These are phyloP conservation scores for Zasmidium angulare DNA, from an alignment of 2,329 filamentous ascomycete species.

Conservation along the genomic window DNA sequence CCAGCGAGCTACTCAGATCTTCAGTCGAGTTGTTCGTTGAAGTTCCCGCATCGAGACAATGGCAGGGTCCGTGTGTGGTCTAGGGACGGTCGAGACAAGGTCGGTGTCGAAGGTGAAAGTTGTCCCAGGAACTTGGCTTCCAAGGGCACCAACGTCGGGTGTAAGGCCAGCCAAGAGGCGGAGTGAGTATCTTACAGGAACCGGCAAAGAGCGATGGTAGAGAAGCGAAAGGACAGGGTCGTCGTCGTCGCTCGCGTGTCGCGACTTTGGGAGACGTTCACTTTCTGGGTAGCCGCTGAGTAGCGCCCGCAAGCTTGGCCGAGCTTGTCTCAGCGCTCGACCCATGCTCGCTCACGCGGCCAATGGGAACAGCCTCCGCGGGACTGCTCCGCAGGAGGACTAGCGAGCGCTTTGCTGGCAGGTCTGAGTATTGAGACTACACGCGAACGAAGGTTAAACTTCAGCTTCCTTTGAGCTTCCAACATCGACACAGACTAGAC, in stretches of 20 bases:
- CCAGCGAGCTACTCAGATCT: neutral
- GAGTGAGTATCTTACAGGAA: neutral
- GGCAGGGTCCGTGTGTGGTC: no score
- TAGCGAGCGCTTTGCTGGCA: no score
- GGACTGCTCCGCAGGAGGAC: no score
- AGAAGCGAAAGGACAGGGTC: neutral
- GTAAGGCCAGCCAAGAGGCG: neutral
- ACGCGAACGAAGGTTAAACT: no score
- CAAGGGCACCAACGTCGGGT: neutral
- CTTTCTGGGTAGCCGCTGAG: neutral
- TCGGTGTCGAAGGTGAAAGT: neutral
- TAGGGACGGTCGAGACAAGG: neutral
- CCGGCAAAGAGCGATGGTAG: neutral
- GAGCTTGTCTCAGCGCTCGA: no score
- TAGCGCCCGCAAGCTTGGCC: no score
- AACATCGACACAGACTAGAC: no score
- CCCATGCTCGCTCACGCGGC: no score
- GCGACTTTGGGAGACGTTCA: neutral
- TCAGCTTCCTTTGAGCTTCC: no score
- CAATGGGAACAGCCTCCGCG: no score
- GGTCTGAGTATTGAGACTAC: no score
- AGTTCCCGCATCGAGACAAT: neutral
- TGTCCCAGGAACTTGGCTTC: neutral
- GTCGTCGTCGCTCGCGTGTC: neutral
- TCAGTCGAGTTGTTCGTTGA: neutral